Evolutionary conservation across 331 rosid species (phyloP).

Genomic region (Prunus yedoensis): DNA sequence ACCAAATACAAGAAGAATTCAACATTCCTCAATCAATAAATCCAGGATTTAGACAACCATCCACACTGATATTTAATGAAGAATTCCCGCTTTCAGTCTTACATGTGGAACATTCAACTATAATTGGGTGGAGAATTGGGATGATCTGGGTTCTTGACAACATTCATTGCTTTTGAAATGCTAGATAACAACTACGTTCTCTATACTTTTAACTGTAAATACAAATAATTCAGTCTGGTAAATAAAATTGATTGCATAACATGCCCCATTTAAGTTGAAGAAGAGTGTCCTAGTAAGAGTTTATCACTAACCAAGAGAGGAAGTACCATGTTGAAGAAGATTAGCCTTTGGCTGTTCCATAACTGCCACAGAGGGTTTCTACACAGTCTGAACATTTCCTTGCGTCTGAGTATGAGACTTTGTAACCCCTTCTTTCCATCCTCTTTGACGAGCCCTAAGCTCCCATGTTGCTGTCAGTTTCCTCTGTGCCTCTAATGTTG

Average conservation of each 20-base stretch:
- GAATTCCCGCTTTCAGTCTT: slow-evolving; percentile 13
- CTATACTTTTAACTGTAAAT: slow-evolving; percentile 38
- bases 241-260: slow-evolving; percentile 16
- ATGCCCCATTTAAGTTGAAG: slow-evolving; percentile 12
- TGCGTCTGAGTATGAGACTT: slow-evolving; percentile 52
- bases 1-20: not conserved
- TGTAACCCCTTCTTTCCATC: slow-evolving; percentile 82
- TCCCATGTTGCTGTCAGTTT: slow-evolving; percentile 79
- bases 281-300: slow-evolving; percentile 19
- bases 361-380: slow-evolving; percentile 10
- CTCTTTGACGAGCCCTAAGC: slow-evolving; percentile 87
- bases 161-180: slow-evolving; percentile 9
- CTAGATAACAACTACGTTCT: slow-evolving; percentile 23
- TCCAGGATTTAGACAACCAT: not conserved
- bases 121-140: slow-evolving; percentile 14
- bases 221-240: slow-evolving; percentile 24
- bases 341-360: slow-evolving; percentile 23
- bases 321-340: slow-evolving; percentile 25
- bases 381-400: slow-evolving; percentile 53
- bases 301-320: slow-evolving; percentile 18
- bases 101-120: slow-evolving; percentile 17
- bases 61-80: not conserved
- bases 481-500: slow-evolving; percentile 57
- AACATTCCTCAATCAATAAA: not conserved
- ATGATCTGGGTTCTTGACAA: slow-evolving; percentile 13